A percentile compares a stretch with the other conserved stretches of the same genome.
Conservation (phyloP, 2,329 filamentous ascomycete species). For the Cytospora chrysosperma region DNA sequence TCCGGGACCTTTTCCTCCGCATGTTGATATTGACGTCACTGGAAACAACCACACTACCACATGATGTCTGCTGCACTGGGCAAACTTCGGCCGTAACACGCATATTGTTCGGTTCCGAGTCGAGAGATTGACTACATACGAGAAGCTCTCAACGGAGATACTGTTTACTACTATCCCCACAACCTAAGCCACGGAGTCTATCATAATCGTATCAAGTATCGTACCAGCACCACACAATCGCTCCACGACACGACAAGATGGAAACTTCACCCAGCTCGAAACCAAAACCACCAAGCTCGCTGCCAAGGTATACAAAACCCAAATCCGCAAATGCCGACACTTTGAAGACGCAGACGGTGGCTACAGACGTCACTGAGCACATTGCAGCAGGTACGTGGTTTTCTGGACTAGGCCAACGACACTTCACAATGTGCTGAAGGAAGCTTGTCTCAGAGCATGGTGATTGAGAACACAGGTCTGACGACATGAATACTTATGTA, state of each 20-base stretch:
- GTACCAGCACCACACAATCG: neutral
- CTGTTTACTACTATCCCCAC: neutral
- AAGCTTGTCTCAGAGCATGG: neutral
- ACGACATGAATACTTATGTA: neutral
- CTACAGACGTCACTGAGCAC: neutral
- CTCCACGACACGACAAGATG: neutral
- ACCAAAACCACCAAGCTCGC: neutral
- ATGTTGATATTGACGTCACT: neutral
- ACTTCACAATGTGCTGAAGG: neutral
- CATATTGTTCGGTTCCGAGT: neutral
- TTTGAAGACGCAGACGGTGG: neutral
- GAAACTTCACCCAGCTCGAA: neutral
- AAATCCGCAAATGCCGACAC: neutral
- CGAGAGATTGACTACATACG: neutral
- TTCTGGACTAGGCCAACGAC: neutral
- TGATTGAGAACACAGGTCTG: neutral
- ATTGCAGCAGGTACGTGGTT: neutral
- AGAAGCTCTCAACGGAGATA: neutral
- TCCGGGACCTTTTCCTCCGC: neutral
- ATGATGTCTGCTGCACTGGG: neutral
- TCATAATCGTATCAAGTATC: neutral
- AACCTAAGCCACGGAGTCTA: neutral
- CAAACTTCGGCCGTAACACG: neutral
- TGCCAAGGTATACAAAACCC: neutral
- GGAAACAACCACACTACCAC: neutral